Evolutionary conservation across 352 stramenopile species (phyloP).

Genomic region (Phytophthora ohioensis): DNA sequence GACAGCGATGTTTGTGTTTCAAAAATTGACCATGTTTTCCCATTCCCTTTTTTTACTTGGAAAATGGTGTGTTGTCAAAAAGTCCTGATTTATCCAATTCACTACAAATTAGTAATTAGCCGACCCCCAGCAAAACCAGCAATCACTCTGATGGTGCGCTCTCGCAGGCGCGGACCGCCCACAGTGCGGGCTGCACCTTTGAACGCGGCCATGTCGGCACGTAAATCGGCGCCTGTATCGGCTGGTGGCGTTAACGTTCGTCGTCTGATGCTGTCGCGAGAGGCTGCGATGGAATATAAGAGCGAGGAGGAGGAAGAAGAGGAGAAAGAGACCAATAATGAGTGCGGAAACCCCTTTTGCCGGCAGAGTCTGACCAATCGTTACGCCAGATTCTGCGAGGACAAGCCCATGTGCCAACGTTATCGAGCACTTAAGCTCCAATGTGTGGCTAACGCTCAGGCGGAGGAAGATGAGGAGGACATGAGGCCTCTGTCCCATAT

Average conservation of each 20-base stretch:
- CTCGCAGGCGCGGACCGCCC: neutral
- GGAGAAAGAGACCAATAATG: conserved; percentile 12
- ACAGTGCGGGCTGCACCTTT: neutral
- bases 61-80: neutral
- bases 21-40: conserved; percentile 27
- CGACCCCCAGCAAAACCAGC: neutral
- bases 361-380: conserved; percentile 47
- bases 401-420: conserved; percentile 59
- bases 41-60: conserved; percentile 1
- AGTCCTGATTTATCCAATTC: neutral
- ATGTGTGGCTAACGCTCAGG: conserved; percentile 45
- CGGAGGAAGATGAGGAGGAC: conserved; percentile 31
- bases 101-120: conserved; percentile 23
- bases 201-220: conserved; percentile 24
- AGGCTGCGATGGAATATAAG: neutral
- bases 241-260: conserved; percentile 28
- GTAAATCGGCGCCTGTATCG: conserved; percentile 36
- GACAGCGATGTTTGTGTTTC: conserved; percentile 16
- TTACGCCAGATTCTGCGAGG: conserved; percentile 54
- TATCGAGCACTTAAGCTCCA: conserved; percentile 63
- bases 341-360: conserved; percentile 69
- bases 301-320: conserved; percentile 12
- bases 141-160: conserved; percentile 25
- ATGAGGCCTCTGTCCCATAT: conserved; percentile 10
- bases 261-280: conserved; percentile 24